A percentile compares a stretch with the other conserved stretches of the same genome.
Evolutionary conservation across 2,329 filamentous ascomycete genomes (phyloP).

Genomic region (Cladosporium sp.): DNA sequence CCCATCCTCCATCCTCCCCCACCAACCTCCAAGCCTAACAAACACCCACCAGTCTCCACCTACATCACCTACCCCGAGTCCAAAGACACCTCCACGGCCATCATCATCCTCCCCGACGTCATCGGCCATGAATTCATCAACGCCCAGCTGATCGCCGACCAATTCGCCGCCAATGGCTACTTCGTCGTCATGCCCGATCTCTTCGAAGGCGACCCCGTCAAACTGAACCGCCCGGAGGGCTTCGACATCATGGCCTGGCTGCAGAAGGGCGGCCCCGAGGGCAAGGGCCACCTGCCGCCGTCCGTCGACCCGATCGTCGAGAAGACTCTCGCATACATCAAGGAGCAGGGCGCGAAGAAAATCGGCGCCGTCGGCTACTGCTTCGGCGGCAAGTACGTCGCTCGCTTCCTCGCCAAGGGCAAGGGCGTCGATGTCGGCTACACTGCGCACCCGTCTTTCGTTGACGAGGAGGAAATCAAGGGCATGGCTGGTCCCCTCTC

Average conservation of each 20-base stretch:
- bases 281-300: slow-evolving; percentile 36
- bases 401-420: slow-evolving; percentile 55
- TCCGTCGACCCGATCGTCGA: slow-evolving; percentile 52
- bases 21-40: background rate
- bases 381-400: slow-evolving; percentile 52
- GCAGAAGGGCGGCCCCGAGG: slow-evolving; percentile 25
- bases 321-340: slow-evolving; percentile 43
- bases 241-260: slow-evolving; percentile 51
- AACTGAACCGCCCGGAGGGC: slow-evolving; percentile 47
- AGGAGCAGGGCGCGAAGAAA: slow-evolving; percentile 44
- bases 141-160: slow-evolving; percentile 61
- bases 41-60: slow-evolving; percentile 41
- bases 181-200: slow-evolving; percentile 64
- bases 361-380: slow-evolving; percentile 47
- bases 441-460: slow-evolving; percentile 72
- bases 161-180: slow-evolving; percentile 70
- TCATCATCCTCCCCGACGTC: slow-evolving; percentile 55
- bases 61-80: slow-evolving; percentile 53
- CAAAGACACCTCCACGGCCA: slow-evolving; percentile 50
- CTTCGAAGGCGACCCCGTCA: slow-evolving; percentile 61
- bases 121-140: slow-evolving; percentile 53
- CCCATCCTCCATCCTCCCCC: slow-evolving; percentile 6
- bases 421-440: slow-evolving; percentile 64
- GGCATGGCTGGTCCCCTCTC: slow-evolving; percentile 54
- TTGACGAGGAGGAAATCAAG: slow-evolving; percentile 56